These are phyloP conservation scores for Xanthoconium stramineum DNA, from an alignment of 768 basidiomycete species.

Conservation along the genomic window DNA sequence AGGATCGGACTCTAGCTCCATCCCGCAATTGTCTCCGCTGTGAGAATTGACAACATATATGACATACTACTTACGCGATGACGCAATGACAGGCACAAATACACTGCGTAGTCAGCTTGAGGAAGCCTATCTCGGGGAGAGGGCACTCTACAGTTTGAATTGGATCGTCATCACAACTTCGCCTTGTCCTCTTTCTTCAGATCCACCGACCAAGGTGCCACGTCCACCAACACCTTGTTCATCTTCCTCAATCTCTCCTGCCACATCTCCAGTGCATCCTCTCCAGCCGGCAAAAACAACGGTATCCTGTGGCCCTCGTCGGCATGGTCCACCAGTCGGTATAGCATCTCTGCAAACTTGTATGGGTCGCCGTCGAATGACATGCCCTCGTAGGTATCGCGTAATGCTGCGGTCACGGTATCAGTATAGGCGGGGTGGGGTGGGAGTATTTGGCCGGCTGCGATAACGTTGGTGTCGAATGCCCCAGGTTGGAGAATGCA, in stretches of 20 bases:
- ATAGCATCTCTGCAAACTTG: slow-evolving; percentile 11
- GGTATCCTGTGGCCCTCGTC: slow-evolving; percentile 3
- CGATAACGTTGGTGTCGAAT: slow-evolving; percentile 14
- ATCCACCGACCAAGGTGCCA: slow-evolving; percentile 5
- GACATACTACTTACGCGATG: no score
- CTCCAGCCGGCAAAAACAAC: slow-evolving; percentile 7
- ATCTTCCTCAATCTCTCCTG: neutral
- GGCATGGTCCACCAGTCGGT: neutral
- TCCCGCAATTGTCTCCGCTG: no score
- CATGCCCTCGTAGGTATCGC: neutral
- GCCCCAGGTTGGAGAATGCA: slow-evolving; percentile 18
- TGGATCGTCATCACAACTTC: neutral
- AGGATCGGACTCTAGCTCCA: no score
- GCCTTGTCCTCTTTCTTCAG: slow-evolving; percentile 6
- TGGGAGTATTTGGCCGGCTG: neutral
- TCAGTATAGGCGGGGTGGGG: slow-evolving; percentile 8
- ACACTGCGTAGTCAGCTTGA: no score
- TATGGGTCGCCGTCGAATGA: slow-evolving; percentile 8
- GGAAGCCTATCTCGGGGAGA: no score
- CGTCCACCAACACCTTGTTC: neutral
- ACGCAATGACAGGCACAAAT: no score
- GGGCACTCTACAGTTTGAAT: no score
- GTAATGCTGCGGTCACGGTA: neutral
- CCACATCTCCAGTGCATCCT: slow-evolving; percentile 9
- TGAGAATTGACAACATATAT: no score